Evolutionary conservation across 2,329 filamentous ascomycete species (phyloP).

Genomic region (Alternaria sp.): DNA sequence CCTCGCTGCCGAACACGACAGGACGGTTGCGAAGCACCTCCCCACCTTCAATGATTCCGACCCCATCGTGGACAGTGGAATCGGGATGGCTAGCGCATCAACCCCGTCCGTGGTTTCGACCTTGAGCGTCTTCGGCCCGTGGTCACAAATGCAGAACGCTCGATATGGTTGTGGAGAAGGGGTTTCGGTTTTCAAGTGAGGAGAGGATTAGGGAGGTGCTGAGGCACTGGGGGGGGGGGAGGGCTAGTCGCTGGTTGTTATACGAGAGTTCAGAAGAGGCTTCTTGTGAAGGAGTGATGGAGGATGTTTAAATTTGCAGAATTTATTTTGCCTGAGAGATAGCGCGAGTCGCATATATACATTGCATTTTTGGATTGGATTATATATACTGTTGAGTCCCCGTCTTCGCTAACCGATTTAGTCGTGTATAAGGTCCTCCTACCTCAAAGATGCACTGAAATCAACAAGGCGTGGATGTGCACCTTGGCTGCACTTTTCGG

Average conservation of each 20-base stretch:
- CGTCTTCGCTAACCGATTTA: no score
- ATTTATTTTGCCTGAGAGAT: neutral
- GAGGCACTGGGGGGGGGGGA: neutral
- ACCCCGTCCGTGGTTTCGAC: neutral
- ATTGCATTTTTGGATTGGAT: no score
- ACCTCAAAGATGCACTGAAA: neutral
- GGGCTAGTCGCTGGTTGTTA: neutral
- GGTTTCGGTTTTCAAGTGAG: neutral
- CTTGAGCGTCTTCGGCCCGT: neutral
- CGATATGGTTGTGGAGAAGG: neutral
- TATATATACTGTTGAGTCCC: no score
- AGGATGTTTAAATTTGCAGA: neutral
- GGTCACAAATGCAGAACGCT: neutral
- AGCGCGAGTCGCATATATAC: neutral
- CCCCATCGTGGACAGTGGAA: no score
- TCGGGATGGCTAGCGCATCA: neutral
- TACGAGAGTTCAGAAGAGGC: no score
- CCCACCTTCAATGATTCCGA: neutral
- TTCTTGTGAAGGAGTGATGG: neutral
- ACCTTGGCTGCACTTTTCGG: neutral
- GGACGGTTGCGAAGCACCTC: neutral
- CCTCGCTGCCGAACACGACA: neutral
- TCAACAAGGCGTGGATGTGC: neutral
- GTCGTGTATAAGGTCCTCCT: neutral
- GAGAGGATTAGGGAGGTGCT: neutral